Conservation (phyloP, 495 filamentous ascomycete species). For the Apiosordaria backusii region DNA sequence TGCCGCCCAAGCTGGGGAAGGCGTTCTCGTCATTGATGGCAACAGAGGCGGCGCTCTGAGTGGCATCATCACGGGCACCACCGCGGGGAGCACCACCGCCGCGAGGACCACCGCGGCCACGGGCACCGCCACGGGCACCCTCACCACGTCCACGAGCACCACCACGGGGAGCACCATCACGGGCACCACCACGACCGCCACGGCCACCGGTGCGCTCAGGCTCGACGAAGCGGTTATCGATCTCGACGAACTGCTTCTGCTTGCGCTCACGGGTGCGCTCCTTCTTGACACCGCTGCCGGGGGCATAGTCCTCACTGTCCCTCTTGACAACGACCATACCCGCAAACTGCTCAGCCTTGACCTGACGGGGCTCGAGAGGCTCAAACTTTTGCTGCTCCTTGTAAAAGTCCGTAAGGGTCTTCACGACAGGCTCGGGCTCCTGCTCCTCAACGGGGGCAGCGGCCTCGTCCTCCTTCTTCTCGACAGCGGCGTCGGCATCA, state of each 20-base stretch:
- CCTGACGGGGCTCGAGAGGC: slow-evolving; percentile 53
- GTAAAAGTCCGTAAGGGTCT: slow-evolving; percentile 82
- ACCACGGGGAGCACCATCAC: slow-evolving; percentile 48
- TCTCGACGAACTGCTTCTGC: slow-evolving; percentile 81
- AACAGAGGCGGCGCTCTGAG: slow-evolving; percentile 38
- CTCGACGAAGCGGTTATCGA: slow-evolving; percentile 79
- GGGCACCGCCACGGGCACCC: slow-evolving; percentile 13
- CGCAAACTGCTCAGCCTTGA: slow-evolving; percentile 64
- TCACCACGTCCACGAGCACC: slow-evolving; percentile 49
- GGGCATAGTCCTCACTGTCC: slow-evolving; percentile 80
- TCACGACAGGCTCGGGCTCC: slow-evolving; percentile 71
- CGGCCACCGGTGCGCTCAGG: slow-evolving; percentile 53
- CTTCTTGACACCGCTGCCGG: slow-evolving; percentile 71
- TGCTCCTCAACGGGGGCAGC: slow-evolving; percentile 41
- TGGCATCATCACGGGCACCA: slow-evolving; percentile 44
- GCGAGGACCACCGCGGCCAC: slow-evolving; percentile 43
- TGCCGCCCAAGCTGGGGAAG: slow-evolving; percentile 68
- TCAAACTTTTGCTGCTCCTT: slow-evolving; percentile 82
- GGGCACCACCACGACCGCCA: slow-evolving; percentile 54
- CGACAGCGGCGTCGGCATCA: slow-evolving; percentile 77
- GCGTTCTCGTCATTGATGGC: slow-evolving; percentile 63
- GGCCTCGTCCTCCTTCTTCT: slow-evolving; percentile 56
- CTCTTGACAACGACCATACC: slow-evolving; percentile 83
- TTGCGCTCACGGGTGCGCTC: slow-evolving; percentile 89
- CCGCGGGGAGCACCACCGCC: slow-evolving; percentile 47